These are phyloP conservation scores for Globisporangium camurandrum DNA, from an alignment of 352 stramenopile species.

Conservation along the genomic window DNA sequence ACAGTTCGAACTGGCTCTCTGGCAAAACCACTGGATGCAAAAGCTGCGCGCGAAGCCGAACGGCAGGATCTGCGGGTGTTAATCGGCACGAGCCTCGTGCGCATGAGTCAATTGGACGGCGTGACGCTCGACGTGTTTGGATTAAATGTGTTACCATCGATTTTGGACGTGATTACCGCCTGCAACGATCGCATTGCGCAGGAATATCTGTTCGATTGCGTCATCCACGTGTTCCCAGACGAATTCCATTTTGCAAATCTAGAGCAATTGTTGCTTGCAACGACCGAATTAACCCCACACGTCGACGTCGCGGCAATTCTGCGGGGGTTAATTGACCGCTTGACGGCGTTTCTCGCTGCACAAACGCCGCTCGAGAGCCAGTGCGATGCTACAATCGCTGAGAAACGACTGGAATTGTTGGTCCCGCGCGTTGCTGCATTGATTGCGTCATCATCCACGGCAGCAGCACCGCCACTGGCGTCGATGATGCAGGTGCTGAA, in stretches of 20 bases:
- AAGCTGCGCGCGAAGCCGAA: constrained; percentile 72
- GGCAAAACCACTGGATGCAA: too few relatives aligned
- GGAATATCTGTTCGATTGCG: constrained; percentile 98
- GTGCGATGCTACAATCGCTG: constrained; percentile 2
- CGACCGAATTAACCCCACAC: constrained; percentile 83
- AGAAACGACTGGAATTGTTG: too few relatives aligned
- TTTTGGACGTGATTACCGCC: constrained; percentile 92
- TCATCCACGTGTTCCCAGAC: constrained; percentile 97
- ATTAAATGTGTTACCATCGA: constrained; percentile 80
- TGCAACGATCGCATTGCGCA: constrained; percentile 96
- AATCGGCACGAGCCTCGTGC: constrained; percentile 96
- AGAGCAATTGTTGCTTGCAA: constrained; percentile 77
- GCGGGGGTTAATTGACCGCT: constrained; percentile 89
- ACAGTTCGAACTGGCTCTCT: too few relatives aligned
- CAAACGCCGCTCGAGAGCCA: constrained; percentile 20
- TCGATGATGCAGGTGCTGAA: constrained; percentile 39
- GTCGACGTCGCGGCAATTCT: constrained; percentile 91
- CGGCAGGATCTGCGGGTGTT: constrained; percentile 94
- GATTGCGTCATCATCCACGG: too few relatives aligned
- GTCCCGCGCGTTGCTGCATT: too few relatives aligned
- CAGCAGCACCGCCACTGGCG: neutral
- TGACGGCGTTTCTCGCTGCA: constrained; percentile 83
- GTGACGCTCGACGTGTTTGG: constrained; percentile 89
- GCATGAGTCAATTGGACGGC: constrained; percentile 94
- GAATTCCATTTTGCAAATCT: constrained; percentile 98